A percentile compares a stretch with the other conserved stretches of the same genome.
Evolutionary conservation across 495 filamentous ascomycete species (phyloP).

Genomic region (Aspergillus panamensis): DNA sequence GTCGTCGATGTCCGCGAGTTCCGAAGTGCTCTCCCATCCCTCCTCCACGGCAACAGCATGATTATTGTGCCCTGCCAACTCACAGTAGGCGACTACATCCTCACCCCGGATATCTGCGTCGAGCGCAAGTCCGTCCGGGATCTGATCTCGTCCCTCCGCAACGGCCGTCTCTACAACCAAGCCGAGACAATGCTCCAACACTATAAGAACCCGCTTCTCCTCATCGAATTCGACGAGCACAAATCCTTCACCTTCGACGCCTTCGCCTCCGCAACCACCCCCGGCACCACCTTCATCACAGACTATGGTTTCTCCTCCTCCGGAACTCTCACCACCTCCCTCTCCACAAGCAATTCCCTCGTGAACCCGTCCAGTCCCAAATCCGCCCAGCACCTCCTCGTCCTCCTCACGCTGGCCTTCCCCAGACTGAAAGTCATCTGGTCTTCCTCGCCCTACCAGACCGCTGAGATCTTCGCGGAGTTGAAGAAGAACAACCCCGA

Average conservation of each 20-base stretch:
- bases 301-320: constrained; percentile 66
- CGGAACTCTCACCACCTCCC: constrained; percentile 52
- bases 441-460: constrained; percentile 91
- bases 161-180: constrained; percentile 88
- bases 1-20: constrained; percentile 97
- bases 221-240: constrained; percentile 97
- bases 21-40: constrained; percentile 83
- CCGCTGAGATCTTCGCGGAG: constrained; percentile 92
- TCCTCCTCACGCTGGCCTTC: constrained; percentile 89
- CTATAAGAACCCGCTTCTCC: constrained; percentile 85
- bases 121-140: constrained; percentile 93
- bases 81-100: constrained; percentile 94
- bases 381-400: constrained; percentile 88
- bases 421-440: constrained; percentile 87
- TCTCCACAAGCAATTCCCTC: constrained; percentile 40
- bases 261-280: constrained; percentile 55
- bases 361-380: constrained; percentile 48
- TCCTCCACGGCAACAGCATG: constrained; percentile 83
- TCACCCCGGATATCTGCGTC: constrained; percentile 84
- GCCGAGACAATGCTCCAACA: constrained; percentile 90
- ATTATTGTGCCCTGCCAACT: constrained; percentile 88
- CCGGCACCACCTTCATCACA: constrained; percentile 38
- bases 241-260: constrained; percentile 96
- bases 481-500: constrained; percentile 85
- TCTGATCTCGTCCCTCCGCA: constrained; percentile 83